phyloP scores from a whole-genome alignment of 1,139 yeast genomes.

The Yamadazyma diddensiae region DNA sequence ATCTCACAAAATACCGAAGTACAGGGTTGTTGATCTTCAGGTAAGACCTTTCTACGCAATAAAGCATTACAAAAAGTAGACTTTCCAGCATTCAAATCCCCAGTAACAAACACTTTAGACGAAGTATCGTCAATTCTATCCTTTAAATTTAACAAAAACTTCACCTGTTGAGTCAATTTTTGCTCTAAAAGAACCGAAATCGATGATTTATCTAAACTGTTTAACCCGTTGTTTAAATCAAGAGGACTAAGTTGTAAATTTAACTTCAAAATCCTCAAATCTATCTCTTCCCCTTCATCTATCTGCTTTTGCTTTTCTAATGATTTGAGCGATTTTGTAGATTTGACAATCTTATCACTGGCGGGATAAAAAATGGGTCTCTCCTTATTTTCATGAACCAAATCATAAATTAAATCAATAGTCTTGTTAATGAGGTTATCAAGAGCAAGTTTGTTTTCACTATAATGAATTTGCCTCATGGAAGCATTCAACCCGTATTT shows the following conservation, averaged over 20 bases:
- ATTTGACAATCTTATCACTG: slow-evolving; percentile 46
- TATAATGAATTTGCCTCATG: slow-evolving; percentile 65
- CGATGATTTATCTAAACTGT: slow-evolving; percentile 60
- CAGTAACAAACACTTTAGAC: slow-evolving; percentile 93
- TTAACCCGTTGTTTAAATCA: slow-evolving; percentile 40
- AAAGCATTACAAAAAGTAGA: slow-evolving; percentile 94
- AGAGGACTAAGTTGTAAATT: slow-evolving; percentile 56
- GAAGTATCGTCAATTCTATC: slow-evolving; percentile 89
- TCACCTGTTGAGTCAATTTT: slow-evolving; percentile 57
- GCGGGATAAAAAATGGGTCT: slow-evolving; percentile 71
- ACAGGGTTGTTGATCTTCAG: slow-evolving; percentile 98
- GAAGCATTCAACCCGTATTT: slow-evolving; percentile 38
- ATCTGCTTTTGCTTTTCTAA: slow-evolving; percentile 23
- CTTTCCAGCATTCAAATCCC: slow-evolving; percentile 95
- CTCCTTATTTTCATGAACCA: slow-evolving; percentile 52
- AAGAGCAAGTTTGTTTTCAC: slow-evolving; percentile 60
- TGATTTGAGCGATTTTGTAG: slow-evolving; percentile 30
- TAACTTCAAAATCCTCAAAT: slow-evolving; percentile 60
- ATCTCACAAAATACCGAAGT: slow-evolving; percentile 96
- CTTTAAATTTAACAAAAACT: slow-evolving; percentile 69
- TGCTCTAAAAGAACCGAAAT: slow-evolving; percentile 65
- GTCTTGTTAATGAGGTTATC: slow-evolving; percentile 63
- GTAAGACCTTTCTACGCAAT: slow-evolving; percentile 71
- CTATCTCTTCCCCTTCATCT: slow-evolving; percentile 21
- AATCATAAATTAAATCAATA: slow-evolving; percentile 49